These are phyloP conservation scores for Kwoniella dendrophila DNA, from an alignment of 768 basidiomycete genomes.

Conservation along the genomic window DNA sequence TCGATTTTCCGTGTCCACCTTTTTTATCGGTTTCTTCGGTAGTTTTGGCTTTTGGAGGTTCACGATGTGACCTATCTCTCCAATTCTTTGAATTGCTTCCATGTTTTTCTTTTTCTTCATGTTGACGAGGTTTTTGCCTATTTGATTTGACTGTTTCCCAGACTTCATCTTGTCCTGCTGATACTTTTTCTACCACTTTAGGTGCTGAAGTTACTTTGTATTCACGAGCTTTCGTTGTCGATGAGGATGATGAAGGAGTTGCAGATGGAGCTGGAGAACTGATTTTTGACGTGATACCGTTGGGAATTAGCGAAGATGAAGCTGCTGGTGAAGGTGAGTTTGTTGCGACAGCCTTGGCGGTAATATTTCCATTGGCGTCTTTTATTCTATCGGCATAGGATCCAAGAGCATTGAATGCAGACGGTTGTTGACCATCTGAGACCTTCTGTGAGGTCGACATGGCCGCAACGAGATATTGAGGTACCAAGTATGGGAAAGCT, in stretches of 20 bases:
- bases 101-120: slow-evolving; percentile 25
- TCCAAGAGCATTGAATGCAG: slow-evolving; percentile 49
- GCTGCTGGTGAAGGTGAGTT: not conserved
- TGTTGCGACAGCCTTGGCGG: not conserved
- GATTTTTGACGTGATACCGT: slow-evolving; percentile 7
- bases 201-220: slow-evolving; percentile 14
- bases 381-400: slow-evolving; percentile 49
- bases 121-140: slow-evolving; percentile 15
- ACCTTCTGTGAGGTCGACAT: slow-evolving; percentile 19
- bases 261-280: not conserved
- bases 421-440: slow-evolving; percentile 16
- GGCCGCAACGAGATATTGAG: not conserved
- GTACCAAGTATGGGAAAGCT: slow-evolving; percentile 19
- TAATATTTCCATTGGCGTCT: slow-evolving; percentile 25
- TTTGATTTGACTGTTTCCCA: slow-evolving; percentile 46
- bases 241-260: slow-evolving; percentile 13
- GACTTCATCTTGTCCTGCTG: slow-evolving; percentile 34
- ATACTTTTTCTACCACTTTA: slow-evolving; percentile 7
- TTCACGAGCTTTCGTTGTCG: slow-evolving; percentile 9
- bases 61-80: slow-evolving; percentile 25
- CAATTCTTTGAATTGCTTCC: slow-evolving; percentile 29
- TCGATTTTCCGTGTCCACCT: slow-evolving; percentile 16
- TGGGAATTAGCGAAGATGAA: not conserved
- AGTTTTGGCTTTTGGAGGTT: slow-evolving; percentile 6
- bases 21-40: slow-evolving; percentile 22